Evolutionary conservation across 2,329 filamentous ascomycete genomes (phyloP).

Genomic region (Claviceps sp.): DNA sequence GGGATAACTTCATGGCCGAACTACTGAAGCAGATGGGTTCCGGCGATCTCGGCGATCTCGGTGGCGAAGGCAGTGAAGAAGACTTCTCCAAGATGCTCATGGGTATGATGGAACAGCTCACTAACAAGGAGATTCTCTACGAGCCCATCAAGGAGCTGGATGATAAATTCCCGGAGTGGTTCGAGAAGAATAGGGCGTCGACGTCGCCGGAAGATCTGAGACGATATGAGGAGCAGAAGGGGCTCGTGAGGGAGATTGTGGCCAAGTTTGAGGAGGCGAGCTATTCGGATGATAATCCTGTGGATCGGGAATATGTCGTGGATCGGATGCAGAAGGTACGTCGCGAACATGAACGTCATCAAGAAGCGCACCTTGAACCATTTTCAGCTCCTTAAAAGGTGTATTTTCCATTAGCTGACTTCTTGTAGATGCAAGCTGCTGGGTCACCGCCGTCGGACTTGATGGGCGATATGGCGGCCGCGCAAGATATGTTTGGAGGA

Average conservation of each 20-base stretch:
- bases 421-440: slow-evolving; percentile 78
- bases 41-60: slow-evolving; percentile 27
- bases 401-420: neutral
- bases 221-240: slow-evolving; percentile 70
- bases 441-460: slow-evolving; percentile 84
- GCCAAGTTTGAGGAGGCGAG: slow-evolving; percentile 69
- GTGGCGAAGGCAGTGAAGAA: slow-evolving; percentile 53
- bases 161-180: slow-evolving; percentile 84
- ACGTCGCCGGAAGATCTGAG: slow-evolving; percentile 59
- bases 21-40: slow-evolving; percentile 68
- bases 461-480: slow-evolving; percentile 77
- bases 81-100: slow-evolving; percentile 91
- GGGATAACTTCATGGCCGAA: slow-evolving; percentile 77
- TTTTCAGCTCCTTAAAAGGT: neutral
- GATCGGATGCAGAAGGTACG: slow-evolving; percentile 94
- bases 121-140: slow-evolving; percentile 95
- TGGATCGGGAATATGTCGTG: slow-evolving; percentile 83
- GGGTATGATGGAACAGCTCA: slow-evolving; percentile 98
- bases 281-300: slow-evolving; percentile 70
- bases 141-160: slow-evolving; percentile 97
- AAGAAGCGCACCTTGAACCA: neutral
- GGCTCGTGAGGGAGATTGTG: slow-evolving; percentile 74
- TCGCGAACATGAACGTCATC: neutral
- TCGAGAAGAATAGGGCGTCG: slow-evolving; percentile 59
- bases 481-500: slow-evolving; percentile 55